phyloP scores from a whole-genome alignment of 2,329 filamentous ascomycete species.

The Phialophora verrucosa region DNA sequence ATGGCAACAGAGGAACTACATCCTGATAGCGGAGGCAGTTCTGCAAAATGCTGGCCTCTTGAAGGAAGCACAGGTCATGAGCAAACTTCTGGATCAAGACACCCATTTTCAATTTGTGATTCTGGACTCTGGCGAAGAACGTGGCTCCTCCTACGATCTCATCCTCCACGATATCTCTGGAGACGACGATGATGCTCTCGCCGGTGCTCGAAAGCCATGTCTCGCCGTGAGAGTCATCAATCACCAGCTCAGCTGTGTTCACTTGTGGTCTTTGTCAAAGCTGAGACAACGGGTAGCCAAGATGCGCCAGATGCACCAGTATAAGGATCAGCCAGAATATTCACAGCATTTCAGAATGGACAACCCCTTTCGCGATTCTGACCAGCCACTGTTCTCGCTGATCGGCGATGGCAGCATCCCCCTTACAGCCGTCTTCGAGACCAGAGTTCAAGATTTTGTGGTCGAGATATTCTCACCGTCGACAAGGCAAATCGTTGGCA shows the following conservation, averaged over 20 bases:
- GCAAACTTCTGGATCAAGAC: slow-evolving; percentile 89
- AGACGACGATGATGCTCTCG: slow-evolving; percentile 83
- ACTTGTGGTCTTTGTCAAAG: slow-evolving; percentile 94
- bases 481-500: slow-evolving; percentile 86
- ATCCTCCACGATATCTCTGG: slow-evolving; percentile 87
- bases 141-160: slow-evolving; percentile 95
- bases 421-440: slow-evolving; percentile 89
- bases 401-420: slow-evolving; percentile 93
- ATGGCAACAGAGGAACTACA: slow-evolving; percentile 85
- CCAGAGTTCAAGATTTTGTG: slow-evolving; percentile 89
- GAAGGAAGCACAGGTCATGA: slow-evolving; percentile 98
- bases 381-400: slow-evolving; percentile 89
- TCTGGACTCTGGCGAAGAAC: slow-evolving; percentile 82
- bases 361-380: slow-evolving; percentile 89
- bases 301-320: slow-evolving; percentile 98
- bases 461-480: slow-evolving; percentile 92
- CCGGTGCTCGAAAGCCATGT: slow-evolving; percentile 84
- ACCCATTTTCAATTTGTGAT: slow-evolving; percentile 95
- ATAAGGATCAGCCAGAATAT: slow-evolving; percentile 93
- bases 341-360: slow-evolving; percentile 89
- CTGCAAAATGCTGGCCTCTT: slow-evolving; percentile 84
- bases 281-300: slow-evolving; percentile 82
- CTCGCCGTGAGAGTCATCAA: slow-evolving; percentile 89
- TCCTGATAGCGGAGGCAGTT: slow-evolving; percentile 90
- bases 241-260: slow-evolving; percentile 82